These are phyloP conservation scores for Pseudogymnoascus pannorum DNA, from an alignment of 2,329 filamentous ascomycete species.

Conservation along the genomic window DNA sequence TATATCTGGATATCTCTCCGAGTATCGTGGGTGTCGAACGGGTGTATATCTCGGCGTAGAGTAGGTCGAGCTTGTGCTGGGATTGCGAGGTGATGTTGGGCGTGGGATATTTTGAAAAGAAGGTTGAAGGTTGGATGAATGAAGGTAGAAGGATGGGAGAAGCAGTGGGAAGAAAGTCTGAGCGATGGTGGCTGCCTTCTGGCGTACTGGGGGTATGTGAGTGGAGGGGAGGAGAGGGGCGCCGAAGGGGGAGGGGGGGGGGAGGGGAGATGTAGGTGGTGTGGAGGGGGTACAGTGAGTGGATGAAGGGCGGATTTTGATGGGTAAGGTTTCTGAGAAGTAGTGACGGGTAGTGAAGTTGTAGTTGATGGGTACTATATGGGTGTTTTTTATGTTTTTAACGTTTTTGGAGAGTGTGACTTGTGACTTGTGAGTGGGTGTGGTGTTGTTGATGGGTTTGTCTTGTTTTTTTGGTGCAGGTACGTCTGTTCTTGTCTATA, in stretches of 20 bases:
- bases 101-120: conserved; percentile 5
- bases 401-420: too few species aligned
- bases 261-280: background rate
- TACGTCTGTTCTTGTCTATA: too few species aligned
- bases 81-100: background rate
- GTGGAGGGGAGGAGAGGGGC: conserved; percentile 6
- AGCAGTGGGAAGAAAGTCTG: background rate
- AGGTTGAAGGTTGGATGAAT: background rate
- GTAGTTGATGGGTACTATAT: background rate
- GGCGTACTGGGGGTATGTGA: background rate
- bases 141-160: conserved; percentile 7
- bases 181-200: conserved; percentile 4
- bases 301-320: background rate
- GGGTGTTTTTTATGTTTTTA: too few species aligned
- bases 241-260: too few species aligned
- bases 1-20: background rate
- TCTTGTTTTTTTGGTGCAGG: too few species aligned
- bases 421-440: too few species aligned
- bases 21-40: background rate
- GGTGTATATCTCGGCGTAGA: background rate
- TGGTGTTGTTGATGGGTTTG: background rate
- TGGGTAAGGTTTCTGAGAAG: background rate
- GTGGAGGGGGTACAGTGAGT: background rate
- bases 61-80: background rate
- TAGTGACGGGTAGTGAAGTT: background rate